Evolutionary conservation across 208 protist genomes (phyloP).

Genomic region (Porcisia deanei): DNA sequence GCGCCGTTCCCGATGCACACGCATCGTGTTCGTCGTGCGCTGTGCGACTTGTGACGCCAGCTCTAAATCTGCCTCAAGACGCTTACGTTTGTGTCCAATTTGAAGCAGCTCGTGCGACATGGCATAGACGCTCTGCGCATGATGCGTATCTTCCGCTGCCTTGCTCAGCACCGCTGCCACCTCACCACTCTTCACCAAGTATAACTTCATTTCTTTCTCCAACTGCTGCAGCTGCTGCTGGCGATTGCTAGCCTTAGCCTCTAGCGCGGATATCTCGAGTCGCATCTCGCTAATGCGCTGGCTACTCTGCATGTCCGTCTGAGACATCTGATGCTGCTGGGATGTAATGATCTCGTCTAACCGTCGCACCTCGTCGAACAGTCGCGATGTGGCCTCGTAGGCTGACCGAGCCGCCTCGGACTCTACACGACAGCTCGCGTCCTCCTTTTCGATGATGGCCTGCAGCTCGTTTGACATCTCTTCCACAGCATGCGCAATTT

Average conservation of each 20-base stretch:
- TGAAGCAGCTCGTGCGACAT: conserved; percentile 41
- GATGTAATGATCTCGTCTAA: conserved; percentile 58
- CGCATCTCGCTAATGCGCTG: conserved; percentile 76
- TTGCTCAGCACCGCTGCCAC: conserved; percentile 49
- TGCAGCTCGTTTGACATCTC: conserved; percentile 40
- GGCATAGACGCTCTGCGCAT: conserved; percentile 37
- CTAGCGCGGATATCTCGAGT: conserved; percentile 67
- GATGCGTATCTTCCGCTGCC: conserved; percentile 57
- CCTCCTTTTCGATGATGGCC: conserved; percentile 42
- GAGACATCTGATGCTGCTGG: conserved; percentile 52
- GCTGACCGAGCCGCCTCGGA: conserved; percentile 46
- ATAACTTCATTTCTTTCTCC: conserved; percentile 61
- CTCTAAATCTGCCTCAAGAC: conserved; percentile 67
- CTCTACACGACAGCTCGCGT: conserved; percentile 29
- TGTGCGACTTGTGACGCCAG: conserved; percentile 67
- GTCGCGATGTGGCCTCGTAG: conserved; percentile 39
- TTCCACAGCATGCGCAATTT: conserved; percentile 51
- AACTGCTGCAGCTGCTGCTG: conserved; percentile 57
- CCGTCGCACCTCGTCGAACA: conserved; percentile 56
- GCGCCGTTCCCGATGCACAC: conserved; percentile 62
- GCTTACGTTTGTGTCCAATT: conserved; percentile 50
- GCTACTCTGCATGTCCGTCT: conserved; percentile 55
- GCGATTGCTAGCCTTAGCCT: conserved; percentile 52
- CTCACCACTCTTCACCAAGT: conserved; percentile 50
- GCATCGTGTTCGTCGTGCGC: conserved; percentile 49